Evolutionary conservation across 2,329 filamentous ascomycete genomes (phyloP).

Genomic region (Stemphylium vesicarium): DNA sequence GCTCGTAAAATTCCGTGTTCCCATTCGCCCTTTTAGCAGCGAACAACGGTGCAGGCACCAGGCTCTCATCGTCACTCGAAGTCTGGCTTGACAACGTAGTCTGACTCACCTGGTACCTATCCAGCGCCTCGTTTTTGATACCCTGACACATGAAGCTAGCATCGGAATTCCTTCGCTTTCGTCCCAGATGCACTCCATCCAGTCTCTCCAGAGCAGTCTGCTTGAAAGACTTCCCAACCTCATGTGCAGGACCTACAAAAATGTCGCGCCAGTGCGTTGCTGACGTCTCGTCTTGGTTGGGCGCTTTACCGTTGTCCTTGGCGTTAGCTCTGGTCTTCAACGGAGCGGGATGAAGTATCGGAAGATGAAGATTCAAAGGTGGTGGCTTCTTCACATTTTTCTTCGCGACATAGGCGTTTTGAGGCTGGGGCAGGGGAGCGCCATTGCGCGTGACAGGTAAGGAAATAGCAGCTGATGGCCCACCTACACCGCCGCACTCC

Average conservation of each 20-base stretch:
- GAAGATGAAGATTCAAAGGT: background rate
- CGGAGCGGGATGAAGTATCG: background rate
- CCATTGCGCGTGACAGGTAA: conserved; percentile 8
- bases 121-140: conserved; percentile 4
- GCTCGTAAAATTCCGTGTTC: conserved; percentile 24
- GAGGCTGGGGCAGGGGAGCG: background rate
- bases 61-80: background rate
- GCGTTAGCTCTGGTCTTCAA: background rate
- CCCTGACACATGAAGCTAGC: conserved; percentile 33
- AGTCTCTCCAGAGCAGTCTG: conserved; percentile 2
- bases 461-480: conserved; percentile 17
- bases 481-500: conserved; percentile 22
- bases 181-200: conserved; percentile 3
- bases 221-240: conserved; percentile 3
- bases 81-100: background rate
- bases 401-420: background rate
- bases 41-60: conserved; percentile 19
- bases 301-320: conserved; percentile 8
- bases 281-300: background rate
- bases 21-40: conserved; percentile 1
- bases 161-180: conserved; percentile 22
- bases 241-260: conserved; percentile 7
- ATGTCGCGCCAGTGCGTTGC: conserved; percentile 18
- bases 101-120: conserved; percentile 1
- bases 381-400: background rate